A percentile compares a stretch with the other conserved stretches of the same genome.
phyloP scores from a whole-genome alignment of 2,329 filamentous ascomycete genomes.

The Zopfia rhizophila region DNA sequence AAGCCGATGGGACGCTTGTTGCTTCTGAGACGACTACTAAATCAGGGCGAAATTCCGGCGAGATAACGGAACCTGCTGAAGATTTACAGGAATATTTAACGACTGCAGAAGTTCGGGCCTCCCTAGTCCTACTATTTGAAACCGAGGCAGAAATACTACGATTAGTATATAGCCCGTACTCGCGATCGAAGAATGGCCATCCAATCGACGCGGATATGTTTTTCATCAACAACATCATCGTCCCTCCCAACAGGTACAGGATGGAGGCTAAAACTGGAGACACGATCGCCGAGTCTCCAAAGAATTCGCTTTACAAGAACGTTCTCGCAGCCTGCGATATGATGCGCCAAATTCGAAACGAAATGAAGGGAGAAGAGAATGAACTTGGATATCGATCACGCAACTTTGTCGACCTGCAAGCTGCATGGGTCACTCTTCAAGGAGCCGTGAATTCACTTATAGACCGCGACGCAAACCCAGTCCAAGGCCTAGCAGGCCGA shows the following conservation, averaged over 20 bases:
- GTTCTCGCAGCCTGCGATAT: conserved; percentile 80
- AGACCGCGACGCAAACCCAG: conserved; percentile 86
- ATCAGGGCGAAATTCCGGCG: conserved; percentile 51
- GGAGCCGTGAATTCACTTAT: conserved; percentile 93
- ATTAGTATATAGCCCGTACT: conserved; percentile 84
- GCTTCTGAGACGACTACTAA: conserved; percentile 57
- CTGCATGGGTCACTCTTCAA: conserved; percentile 84
- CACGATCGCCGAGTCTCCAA: conserved; percentile 85
- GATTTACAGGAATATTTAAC: conserved; percentile 78
- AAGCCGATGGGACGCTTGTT: conserved; percentile 62
- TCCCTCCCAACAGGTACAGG: conserved; percentile 91
- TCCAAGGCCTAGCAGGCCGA: conserved; percentile 79
- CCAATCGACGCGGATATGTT: conserved; percentile 87
- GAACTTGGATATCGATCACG: conserved; percentile 58
- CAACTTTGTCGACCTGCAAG: conserved; percentile 80
- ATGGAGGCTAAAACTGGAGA: conserved; percentile 86
- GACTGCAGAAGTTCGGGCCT: conserved; percentile 82
- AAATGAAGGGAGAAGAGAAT: conserved; percentile 65
- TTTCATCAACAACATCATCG: conserved; percentile 85
- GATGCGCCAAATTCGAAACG: conserved; percentile 78
- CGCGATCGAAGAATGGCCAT: conserved; percentile 64
- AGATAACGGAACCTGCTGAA: conserved; percentile 41
- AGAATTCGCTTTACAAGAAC: conserved; percentile 87
- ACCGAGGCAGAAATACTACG: conserved; percentile 86
- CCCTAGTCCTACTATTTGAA: conserved; percentile 81